These are phyloP conservation scores for Tylopilus rubrobrunneus DNA, from an alignment of 768 basidiomycete genomes.

Conservation along the genomic window DNA sequence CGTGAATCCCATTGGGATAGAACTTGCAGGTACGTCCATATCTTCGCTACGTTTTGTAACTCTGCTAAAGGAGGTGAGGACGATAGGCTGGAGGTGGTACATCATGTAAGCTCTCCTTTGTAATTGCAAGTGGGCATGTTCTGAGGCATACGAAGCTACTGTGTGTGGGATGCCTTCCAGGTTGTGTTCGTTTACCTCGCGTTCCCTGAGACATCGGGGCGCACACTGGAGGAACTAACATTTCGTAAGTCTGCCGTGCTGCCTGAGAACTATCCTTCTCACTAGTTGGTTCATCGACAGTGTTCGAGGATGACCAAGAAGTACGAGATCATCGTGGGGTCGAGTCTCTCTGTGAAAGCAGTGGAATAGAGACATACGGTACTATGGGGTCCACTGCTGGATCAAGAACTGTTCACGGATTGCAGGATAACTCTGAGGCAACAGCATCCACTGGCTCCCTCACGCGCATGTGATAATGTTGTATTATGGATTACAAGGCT, in stretches of 20 bases:
- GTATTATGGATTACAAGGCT: no score
- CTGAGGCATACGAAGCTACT: background rate
- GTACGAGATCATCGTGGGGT: background rate
- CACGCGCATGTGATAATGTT: no score
- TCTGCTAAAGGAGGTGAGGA: no score
- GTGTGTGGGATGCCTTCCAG: background rate
- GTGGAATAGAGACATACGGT: background rate
- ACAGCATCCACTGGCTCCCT: no score
- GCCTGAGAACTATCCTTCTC: background rate
- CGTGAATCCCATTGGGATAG: slow-evolving; percentile 19
- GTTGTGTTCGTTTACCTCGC: background rate
- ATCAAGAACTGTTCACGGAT: background rate
- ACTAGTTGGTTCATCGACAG: no score
- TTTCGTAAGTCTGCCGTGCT: slow-evolving; percentile 3
- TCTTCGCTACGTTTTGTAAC: background rate
- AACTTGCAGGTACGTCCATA: slow-evolving; percentile 3
- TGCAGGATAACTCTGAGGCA: background rate
- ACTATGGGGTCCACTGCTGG: background rate
- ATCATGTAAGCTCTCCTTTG: background rate
- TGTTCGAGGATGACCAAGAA: background rate
- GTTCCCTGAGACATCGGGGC: background rate
- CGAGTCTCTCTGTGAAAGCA: background rate
- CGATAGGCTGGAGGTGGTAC: slow-evolving; percentile 1
- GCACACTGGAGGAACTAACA: slow-evolving; percentile 1
- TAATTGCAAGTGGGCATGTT: background rate